These are phyloP conservation scores for Erodium moschatum DNA, from an alignment of 441 rosid genomes.

Conservation along the genomic window DNA sequence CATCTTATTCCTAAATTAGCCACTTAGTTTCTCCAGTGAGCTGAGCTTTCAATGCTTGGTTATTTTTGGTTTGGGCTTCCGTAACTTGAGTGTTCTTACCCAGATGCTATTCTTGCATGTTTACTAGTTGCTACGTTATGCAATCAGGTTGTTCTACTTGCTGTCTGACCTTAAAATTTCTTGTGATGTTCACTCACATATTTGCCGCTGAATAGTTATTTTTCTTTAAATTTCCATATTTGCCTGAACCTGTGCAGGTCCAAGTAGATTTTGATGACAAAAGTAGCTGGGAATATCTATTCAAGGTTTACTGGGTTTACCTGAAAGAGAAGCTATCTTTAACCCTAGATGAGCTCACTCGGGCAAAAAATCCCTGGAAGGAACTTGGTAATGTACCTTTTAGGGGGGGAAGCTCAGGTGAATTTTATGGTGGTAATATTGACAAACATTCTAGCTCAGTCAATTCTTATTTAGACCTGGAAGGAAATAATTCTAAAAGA, in stretches of 20 bases:
- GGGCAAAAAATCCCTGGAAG: constrained; percentile 55
- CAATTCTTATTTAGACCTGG: constrained; percentile 32
- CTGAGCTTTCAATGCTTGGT: constrained; percentile 16
- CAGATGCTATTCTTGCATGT: neutral
- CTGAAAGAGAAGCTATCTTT: constrained; percentile 65
- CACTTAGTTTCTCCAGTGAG: constrained; percentile 4
- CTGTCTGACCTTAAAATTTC: neutral
- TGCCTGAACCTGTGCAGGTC: constrained; percentile 42
- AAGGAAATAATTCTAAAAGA: constrained; percentile 38
- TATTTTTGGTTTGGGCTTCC: constrained; percentile 16
- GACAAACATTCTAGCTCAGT: constrained; percentile 29
- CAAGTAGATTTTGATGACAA: constrained; percentile 98
- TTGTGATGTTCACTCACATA: neutral
- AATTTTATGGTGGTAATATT: constrained; percentile 26
- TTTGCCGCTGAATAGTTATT: neutral
- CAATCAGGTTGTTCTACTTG: constrained; percentile 3
- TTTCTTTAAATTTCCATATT: neutral
- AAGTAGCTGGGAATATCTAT: constrained; percentile 98
- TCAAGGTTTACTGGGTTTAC: constrained; percentile 83
- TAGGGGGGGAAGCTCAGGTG: constrained; percentile 27
- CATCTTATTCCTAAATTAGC: neutral
- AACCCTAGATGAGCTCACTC: constrained; percentile 58
- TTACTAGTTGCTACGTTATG: constrained; percentile 7
- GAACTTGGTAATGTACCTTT: constrained; percentile 32
- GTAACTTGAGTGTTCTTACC: constrained; percentile 9